Conservation (phyloP, 2,329 filamentous ascomycete genomes). For the Drechslerella coelobrocha region DNA sequence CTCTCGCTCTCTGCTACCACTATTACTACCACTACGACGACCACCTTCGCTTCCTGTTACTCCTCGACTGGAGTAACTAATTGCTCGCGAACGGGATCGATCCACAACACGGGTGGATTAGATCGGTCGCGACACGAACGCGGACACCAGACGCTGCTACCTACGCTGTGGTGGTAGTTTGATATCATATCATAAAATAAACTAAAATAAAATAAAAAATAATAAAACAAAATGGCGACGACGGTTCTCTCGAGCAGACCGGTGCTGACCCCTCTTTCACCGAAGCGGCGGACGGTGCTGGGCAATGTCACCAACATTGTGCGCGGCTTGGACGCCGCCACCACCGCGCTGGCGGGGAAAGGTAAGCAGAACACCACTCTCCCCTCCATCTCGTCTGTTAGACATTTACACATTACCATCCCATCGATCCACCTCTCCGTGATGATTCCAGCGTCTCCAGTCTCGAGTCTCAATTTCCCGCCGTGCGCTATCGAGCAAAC, state of each 20-base stretch:
- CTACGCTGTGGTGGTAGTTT: neutral
- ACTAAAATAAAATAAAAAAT: no score
- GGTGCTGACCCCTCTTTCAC: conserved; percentile 50
- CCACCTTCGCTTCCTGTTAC: neutral
- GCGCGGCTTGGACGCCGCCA: conserved; percentile 24
- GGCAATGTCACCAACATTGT: conserved; percentile 49
- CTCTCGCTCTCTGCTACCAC: neutral
- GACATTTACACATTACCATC: no score
- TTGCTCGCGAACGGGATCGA: neutral
- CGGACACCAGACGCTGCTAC: no score
- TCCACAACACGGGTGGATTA: neutral
- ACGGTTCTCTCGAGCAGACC: conserved; percentile 30
- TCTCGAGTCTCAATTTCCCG: no score
- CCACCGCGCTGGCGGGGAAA: conserved; percentile 17
- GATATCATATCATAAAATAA: neutral
- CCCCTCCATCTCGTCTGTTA: no score
- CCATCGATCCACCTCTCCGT: no score
- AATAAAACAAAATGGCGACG: conserved; percentile 31
- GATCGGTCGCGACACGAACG: neutral
- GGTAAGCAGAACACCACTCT: no score
- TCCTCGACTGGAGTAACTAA: neutral
- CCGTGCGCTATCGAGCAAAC: no score
- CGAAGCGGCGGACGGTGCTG: conserved; percentile 37
- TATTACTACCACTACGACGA: neutral
- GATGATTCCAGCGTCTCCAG: no score